Evolutionary conservation across 1,284 basidiomycete genomes (phyloP), one percentile per base, ranked within the genome.

Genomic region (Marasmius sp.): DNA sequence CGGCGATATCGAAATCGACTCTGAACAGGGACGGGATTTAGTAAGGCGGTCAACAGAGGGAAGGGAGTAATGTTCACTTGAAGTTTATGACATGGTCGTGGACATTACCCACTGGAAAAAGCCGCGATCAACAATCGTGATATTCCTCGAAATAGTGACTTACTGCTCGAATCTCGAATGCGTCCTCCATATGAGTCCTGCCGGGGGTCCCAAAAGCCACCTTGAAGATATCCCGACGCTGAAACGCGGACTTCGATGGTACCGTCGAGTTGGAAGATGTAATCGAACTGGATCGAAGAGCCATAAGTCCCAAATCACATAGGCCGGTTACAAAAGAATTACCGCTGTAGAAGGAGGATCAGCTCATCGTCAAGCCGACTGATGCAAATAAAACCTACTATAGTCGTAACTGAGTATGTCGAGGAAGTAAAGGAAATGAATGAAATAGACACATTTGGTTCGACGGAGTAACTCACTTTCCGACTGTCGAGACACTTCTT

Each of bases 71-170:
- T 6, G 57, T 64, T 16, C 6, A 47, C 78, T 85, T 85, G 74
- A 81, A 88, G 71, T 85, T 88, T 69, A 89, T 84, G 45, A 89
- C 82, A 67, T 89, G 87, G 68, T 89, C 86, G 65, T 89, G 88
- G n/a, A 89, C 70, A 38, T 81, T 86, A 12, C 87, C 87, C 84
- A 87, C 84, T 84, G 61, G 3, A 27, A 50, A 55, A n/a, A 6
- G 48, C 11, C 6, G 74, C 77, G 45, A 58, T 57, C 18, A 38
- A 8, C 14, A 37, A 38, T 7, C 36, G 38, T 6, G 34, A n/a
- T 33, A 33, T 16, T 53, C 14, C 27, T 12, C 1, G 22, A n/a
- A 33, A 45, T 18, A 18, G 11, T 6, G 11, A 59, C 60, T 54
- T 18, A 85, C 83, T 87, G 14, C 79, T 81, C 2, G 80, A 81